phyloP scores from a whole-genome alignment of 768 basidiomycete genomes.

The Russula dissimulans region DNA sequence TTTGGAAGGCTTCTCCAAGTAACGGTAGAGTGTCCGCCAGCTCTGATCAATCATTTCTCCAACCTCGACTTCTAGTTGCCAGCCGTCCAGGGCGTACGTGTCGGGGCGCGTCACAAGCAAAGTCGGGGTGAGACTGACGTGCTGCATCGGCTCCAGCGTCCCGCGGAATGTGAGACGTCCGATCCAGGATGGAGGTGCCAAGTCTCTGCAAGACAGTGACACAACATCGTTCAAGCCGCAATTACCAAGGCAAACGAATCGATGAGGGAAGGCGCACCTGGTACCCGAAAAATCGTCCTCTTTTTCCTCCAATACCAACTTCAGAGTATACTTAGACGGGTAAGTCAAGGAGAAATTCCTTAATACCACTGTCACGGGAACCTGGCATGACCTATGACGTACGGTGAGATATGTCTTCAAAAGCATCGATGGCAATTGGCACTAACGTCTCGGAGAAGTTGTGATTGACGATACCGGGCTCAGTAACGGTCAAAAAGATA shows the following conservation, averaged over 20 bases:
- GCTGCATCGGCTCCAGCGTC: constrained; percentile 41
- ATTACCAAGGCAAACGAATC: background rate
- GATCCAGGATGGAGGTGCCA: constrained; percentile 46
- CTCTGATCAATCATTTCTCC: constrained; percentile 27
- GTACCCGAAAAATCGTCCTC: constrained; percentile 21
- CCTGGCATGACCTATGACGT: constrained; percentile 41
- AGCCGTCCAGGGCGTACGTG: constrained; percentile 53
- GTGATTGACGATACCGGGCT: constrained; percentile 38
- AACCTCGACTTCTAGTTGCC: constrained; percentile 64
- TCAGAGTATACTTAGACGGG: constrained; percentile 48
- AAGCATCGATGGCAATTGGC: background rate
- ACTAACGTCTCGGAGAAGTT: constrained; percentile 63
- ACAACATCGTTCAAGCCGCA: background rate
- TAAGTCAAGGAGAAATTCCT: constrained; percentile 67
- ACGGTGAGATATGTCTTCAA: background rate
- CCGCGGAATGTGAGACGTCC: constrained; percentile 65
- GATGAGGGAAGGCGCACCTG: background rate
- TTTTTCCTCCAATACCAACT: constrained; percentile 29
- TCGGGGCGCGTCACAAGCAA: constrained; percentile 60
- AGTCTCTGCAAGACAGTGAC: constrained; percentile 26
- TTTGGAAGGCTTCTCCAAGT: constrained; percentile 31
- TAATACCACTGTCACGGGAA: constrained; percentile 47
- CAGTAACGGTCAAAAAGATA: constrained; percentile 38
- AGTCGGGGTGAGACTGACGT: constrained; percentile 36
- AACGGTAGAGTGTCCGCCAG: constrained; percentile 33